Evolutionary conservation across 1,139 yeast genomes (phyloP).

Genomic region (Tardiomyces blankii): DNA sequence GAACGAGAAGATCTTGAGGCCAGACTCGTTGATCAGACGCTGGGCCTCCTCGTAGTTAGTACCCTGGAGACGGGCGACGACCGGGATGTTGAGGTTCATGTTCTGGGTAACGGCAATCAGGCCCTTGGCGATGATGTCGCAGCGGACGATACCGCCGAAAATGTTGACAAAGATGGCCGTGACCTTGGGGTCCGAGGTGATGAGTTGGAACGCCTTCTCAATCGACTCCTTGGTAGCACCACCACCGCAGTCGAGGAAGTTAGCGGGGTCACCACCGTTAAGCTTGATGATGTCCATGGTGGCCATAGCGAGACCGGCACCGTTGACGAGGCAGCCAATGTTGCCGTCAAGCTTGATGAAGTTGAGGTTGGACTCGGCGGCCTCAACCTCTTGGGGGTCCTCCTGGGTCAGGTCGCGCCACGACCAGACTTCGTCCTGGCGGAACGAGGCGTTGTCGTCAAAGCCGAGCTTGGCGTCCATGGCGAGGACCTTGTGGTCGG

Average conservation of each 20-base stretch:
- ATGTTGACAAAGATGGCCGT: slow-evolving; percentile 96
- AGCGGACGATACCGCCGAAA: slow-evolving; percentile 98
- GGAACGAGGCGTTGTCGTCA: slow-evolving; percentile 92
- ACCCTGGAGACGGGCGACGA: slow-evolving; percentile 97
- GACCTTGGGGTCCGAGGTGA: slow-evolving; percentile 80
- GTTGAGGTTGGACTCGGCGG: slow-evolving; percentile 81
- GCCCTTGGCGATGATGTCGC: slow-evolving; percentile 98
- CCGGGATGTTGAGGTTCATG: slow-evolving; percentile 83
- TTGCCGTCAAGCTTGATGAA: slow-evolving; percentile 97
- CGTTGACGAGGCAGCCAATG: slow-evolving; percentile 97
- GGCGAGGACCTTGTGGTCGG: slow-evolving; percentile 82
- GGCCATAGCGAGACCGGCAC: slow-evolving; percentile 99
- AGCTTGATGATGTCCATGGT: slow-evolving; percentile 98
- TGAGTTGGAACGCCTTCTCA: slow-evolving; percentile 92
- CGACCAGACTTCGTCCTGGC: slow-evolving; percentile 87
- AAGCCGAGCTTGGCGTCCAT: slow-evolving; percentile 99
- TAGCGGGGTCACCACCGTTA: slow-evolving; percentile 98
- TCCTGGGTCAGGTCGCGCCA: slow-evolving; percentile 98
- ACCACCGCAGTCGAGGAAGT: slow-evolving; percentile 99
- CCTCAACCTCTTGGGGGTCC: slow-evolving; percentile 94
- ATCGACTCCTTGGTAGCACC: slow-evolving; percentile 98
- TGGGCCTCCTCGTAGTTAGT: slow-evolving; percentile 89
- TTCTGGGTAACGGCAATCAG: slow-evolving; percentile 86
- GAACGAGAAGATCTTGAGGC: slow-evolving; percentile 84
- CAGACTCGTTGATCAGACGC: slow-evolving; percentile 76